These are phyloP conservation scores for Gaultheria prostrata DNA, from an alignment of 148 eudicot genomes.

Conservation along the genomic window DNA sequence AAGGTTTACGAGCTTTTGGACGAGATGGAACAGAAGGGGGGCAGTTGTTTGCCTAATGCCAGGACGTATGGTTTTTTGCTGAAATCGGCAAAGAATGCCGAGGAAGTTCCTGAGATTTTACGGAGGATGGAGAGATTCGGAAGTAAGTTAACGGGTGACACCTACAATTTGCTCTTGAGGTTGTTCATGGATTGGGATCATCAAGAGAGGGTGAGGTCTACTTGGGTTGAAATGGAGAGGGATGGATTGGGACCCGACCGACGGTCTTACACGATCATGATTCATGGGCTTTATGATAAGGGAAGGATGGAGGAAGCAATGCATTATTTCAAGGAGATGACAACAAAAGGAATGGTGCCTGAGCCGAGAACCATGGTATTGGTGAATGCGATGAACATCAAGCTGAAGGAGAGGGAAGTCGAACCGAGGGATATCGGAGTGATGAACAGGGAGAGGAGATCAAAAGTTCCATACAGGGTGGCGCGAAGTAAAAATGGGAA, in stretches of 20 bases:
- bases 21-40: constrained; percentile 73
- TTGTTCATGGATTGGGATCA: constrained; percentile 64
- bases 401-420: constrained; percentile 30
- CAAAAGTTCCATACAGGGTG: neutral
- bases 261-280: constrained; percentile 66
- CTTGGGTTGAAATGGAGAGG: constrained; percentile 68
- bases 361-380: constrained; percentile 57
- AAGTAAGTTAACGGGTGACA: constrained; percentile 49
- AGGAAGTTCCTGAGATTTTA: constrained; percentile 52
- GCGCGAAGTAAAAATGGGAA: neutral
- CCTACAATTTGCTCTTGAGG: constrained; percentile 63
- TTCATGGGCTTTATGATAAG: constrained; percentile 60
- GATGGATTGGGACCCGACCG: constrained; percentile 74
- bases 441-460: constrained; percentile 6
- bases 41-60: constrained; percentile 50
- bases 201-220: constrained; percentile 42
- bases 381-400: constrained; percentile 51
- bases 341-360: constrained; percentile 58
- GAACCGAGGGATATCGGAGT: neutral
- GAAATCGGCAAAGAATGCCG: constrained; percentile 41
- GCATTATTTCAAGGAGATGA: constrained; percentile 59
- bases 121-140: constrained; percentile 60
- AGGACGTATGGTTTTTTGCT: constrained; percentile 55
- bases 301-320: constrained; percentile 52
- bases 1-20: constrained; percentile 50